Percentiles rank a stretch among this genome's conserved stretches.
These are phyloP conservation scores for Venustampulla echinocandica DNA, from an alignment of 495 filamentous ascomycete species.

Conservation along the genomic window DNA sequence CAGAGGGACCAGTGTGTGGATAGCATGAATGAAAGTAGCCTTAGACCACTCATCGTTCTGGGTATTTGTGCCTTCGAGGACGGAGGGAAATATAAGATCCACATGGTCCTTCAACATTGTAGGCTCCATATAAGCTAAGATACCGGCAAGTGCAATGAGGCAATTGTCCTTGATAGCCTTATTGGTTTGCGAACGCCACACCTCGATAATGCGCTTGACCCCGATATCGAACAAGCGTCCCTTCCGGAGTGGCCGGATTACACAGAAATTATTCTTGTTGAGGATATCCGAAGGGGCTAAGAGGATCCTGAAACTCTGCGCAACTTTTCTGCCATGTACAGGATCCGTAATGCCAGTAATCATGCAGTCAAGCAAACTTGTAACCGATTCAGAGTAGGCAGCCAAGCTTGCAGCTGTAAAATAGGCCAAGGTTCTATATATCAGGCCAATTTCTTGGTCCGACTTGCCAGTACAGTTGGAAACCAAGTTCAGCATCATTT, in stretches of 20 bases:
- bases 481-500: background rate
- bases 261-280: conserved; percentile 27
- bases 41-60: conserved; percentile 12
- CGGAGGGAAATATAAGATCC: background rate
- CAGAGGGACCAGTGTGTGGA: conserved; percentile 6
- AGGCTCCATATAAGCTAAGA: conserved; percentile 9
- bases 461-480: background rate
- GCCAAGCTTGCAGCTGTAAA: conserved; percentile 11
- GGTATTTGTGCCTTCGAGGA: conserved; percentile 14
- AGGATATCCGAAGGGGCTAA: conserved; percentile 28
- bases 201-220: background rate
- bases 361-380: conserved; percentile 10
- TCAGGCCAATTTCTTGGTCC: conserved; percentile 1
- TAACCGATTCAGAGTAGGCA: background rate
- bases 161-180: conserved; percentile 9
- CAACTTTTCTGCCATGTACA: conserved; percentile 22
- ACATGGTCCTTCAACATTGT: background rate
- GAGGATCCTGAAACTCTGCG: conserved; percentile 26
- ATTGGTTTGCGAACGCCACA: background rate
- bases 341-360: conserved; percentile 7
- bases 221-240: conserved; percentile 1
- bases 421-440: conserved; percentile 13
- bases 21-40: conserved; percentile 3
- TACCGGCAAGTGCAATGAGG: conserved; percentile 19
- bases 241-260: conserved; percentile 11